phyloP scores from a whole-genome alignment of 768 basidiomycete genomes.

The Kwoniella pini region DNA sequence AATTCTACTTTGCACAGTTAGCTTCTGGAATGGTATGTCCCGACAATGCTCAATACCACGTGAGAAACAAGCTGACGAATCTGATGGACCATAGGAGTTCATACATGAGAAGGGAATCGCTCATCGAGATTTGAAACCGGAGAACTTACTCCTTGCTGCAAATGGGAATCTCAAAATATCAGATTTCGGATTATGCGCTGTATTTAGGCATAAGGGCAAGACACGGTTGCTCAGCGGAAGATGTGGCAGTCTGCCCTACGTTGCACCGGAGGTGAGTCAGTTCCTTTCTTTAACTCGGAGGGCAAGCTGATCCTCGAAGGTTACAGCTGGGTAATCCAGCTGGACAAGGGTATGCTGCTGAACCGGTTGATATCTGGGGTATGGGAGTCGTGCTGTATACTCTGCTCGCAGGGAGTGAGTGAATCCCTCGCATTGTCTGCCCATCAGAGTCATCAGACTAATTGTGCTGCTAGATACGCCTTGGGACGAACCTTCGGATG shows the following conservation, averaged over 20 bases:
- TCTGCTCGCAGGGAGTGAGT: conserved; percentile 78
- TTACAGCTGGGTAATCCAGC: conserved; percentile 63
- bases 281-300: neutral
- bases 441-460: too few relatives aligned
- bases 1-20: conserved; percentile 85
- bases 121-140: conserved; percentile 95
- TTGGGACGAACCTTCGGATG: conserved; percentile 86
- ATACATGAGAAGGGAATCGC: conserved; percentile 88
- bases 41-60: too few relatives aligned
- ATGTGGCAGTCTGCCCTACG: conserved; percentile 91
- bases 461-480: conserved; percentile 98
- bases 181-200: conserved; percentile 90
- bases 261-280: conserved; percentile 79
- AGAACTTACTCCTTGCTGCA: conserved; percentile 84
- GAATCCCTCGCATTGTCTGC: too few relatives aligned
- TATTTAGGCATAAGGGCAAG: conserved; percentile 84
- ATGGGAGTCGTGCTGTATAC: conserved; percentile 93
- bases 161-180: conserved; percentile 86
- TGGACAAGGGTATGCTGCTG: conserved; percentile 73
- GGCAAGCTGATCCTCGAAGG: neutral
- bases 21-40: conserved; percentile 76
- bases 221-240: conserved; percentile 73
- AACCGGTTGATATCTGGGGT: conserved; percentile 95
- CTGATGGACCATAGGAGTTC: conserved; percentile 62
- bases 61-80: neutral